phyloP scores from a whole-genome alignment of 2,329 filamentous ascomycete genomes.

The Didymella glomerata region DNA sequence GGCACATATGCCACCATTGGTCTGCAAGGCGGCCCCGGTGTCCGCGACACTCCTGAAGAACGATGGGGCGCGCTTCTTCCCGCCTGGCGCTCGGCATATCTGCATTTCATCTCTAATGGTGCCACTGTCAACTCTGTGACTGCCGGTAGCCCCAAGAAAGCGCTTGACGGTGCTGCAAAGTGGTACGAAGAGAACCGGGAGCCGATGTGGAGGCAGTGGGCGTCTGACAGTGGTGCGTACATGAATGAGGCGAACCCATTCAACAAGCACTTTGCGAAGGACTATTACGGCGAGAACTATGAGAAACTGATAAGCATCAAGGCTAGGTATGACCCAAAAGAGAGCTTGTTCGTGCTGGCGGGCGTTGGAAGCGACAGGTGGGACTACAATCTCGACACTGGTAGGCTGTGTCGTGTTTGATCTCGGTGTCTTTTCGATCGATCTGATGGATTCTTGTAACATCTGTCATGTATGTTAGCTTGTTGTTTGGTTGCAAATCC shows the following conservation, averaged over 20 bases:
- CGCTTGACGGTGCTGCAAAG: slow-evolving; percentile 17
- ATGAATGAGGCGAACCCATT: slow-evolving; percentile 32
- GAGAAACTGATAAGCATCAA: slow-evolving; percentile 19
- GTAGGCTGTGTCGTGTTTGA: slow-evolving; percentile 23
- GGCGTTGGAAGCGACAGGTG: slow-evolving; percentile 34
- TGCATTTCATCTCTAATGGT: slow-evolving; percentile 42
- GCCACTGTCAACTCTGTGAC: slow-evolving; percentile 14
- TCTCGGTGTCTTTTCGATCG: neutral
- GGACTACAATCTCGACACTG: slow-evolving; percentile 35
- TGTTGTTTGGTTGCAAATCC: neutral
- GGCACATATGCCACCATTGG: slow-evolving; percentile 39
- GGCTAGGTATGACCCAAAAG: slow-evolving; percentile 24
- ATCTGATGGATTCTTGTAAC: neutral
- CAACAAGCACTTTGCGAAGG: slow-evolving; percentile 22
- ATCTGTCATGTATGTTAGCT: neutral
- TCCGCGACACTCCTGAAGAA: slow-evolving; percentile 26
- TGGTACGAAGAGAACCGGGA: slow-evolving; percentile 33
- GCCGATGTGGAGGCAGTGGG: slow-evolving; percentile 30
- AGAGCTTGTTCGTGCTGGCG: slow-evolving; percentile 32
- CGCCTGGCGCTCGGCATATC: slow-evolving; percentile 48
- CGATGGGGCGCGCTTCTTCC: slow-evolving; percentile 42
- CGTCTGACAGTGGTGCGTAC: slow-evolving; percentile 25
- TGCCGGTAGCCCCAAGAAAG: slow-evolving; percentile 19
- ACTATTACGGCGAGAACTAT: slow-evolving; percentile 26
- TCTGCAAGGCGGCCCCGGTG: slow-evolving; percentile 42